Percentiles rank a stretch among this genome's conserved stretches.
Evolutionary conservation across 768 basidiomycete species (phyloP).

Genomic region (Glaciozyma antarctica): DNA sequence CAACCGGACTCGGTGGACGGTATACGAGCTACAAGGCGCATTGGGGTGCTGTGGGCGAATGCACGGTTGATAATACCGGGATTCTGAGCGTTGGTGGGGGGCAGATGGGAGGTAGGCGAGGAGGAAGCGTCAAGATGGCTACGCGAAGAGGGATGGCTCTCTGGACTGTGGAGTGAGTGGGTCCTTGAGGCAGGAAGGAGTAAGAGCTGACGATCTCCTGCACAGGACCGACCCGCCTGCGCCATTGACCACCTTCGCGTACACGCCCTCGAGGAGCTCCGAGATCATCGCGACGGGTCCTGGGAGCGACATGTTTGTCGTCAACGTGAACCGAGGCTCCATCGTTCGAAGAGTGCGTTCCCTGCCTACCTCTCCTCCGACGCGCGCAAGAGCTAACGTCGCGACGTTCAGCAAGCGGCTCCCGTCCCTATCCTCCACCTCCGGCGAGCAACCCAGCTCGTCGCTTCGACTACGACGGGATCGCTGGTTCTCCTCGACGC

Average conservation of each 20-base stretch:
- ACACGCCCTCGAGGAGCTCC: conserved; percentile 44
- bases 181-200: background rate
- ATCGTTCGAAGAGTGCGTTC: conserved; percentile 49
- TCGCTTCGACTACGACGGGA: conserved; percentile 29
- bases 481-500: conserved; percentile 58
- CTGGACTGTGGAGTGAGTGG: conserved; percentile 40
- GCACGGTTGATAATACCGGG: conserved; percentile 67
- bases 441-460: conserved; percentile 24
- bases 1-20: conserved; percentile 25
- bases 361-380: conserved; percentile 48
- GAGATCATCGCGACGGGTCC: conserved; percentile 49
- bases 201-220: background rate
- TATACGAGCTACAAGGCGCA: conserved; percentile 35
- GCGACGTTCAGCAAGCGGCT: conserved; percentile 19
- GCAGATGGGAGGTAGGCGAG: background rate
- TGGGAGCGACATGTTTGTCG: conserved; percentile 53
- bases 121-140: conserved; percentile 41
- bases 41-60: conserved; percentile 55
- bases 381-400: conserved; percentile 51
- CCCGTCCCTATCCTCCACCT: conserved; percentile 22
- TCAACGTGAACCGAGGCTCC: conserved; percentile 65
- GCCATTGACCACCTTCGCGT: conserved; percentile 31
- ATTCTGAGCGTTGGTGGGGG: conserved; percentile 46
- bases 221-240: conserved; percentile 26
- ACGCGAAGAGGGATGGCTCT: conserved; percentile 39